Evolutionary conservation across 345 rosid species (phyloP).

Genomic region (Gossypium longicalyx): DNA sequence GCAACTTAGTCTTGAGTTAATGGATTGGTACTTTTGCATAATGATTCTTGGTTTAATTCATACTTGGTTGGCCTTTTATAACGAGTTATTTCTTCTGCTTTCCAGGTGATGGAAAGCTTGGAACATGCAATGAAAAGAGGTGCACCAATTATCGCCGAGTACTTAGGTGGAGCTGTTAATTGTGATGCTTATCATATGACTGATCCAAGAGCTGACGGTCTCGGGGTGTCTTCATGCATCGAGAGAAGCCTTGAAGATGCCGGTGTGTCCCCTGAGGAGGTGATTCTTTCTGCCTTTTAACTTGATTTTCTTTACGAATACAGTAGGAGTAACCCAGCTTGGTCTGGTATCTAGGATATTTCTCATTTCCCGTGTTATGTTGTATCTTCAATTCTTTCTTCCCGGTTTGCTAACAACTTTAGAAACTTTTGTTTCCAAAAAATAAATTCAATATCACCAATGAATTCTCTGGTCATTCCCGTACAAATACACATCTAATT

Average conservation of each 20-base stretch:
- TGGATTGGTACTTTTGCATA: neutral
- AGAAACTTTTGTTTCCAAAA: neutral
- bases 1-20: neutral
- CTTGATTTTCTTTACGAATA: neutral
- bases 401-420: neutral
- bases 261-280: constrained; percentile 98
- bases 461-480: neutral
- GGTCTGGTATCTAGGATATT: neutral
- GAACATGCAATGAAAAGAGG: constrained; percentile 96
- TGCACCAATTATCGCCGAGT: constrained; percentile 93
- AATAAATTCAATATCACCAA: neutral
- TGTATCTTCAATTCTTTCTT: neutral
- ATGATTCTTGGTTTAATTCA: neutral
- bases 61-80: neutral
- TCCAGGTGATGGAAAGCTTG: constrained; percentile 94
- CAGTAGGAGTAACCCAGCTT: neutral
- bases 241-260: constrained; percentile 94
- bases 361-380: neutral
- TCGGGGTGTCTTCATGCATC: constrained; percentile 96
- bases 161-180: constrained; percentile 94
- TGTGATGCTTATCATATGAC: constrained; percentile 99
- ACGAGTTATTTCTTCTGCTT: neutral
- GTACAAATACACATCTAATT: neutral
- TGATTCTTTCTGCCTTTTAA: constrained; percentile 11
- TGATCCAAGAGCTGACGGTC: constrained; percentile 97